Evolutionary conservation across 106 monocot genomes (phyloP).

Genomic region (Hemerocallis citrina): DNA sequence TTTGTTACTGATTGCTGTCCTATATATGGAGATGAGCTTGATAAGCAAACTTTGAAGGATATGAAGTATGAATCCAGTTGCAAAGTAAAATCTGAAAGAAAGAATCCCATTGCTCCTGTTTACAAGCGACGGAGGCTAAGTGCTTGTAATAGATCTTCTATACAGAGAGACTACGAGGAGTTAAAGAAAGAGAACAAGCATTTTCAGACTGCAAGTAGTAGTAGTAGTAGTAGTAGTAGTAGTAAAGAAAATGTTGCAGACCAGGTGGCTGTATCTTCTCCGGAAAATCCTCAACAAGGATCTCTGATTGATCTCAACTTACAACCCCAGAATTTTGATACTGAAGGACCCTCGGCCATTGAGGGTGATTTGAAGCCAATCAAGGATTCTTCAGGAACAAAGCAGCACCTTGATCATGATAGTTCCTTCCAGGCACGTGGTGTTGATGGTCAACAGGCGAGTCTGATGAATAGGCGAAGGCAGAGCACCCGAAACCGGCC

Average conservation of each 20-base stretch:
- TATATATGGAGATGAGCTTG: constrained; percentile 19
- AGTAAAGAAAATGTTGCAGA: constrained; percentile 7
- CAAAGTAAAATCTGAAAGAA: constrained; percentile 14
- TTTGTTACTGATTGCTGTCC: neutral
- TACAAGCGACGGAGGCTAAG: constrained; percentile 37
- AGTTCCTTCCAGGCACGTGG: neutral
- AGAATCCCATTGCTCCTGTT: constrained; percentile 20
- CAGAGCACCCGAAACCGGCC: constrained; percentile 89
- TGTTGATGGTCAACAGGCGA: constrained; percentile 11
- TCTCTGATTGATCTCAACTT: constrained; percentile 67
- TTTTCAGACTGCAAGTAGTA: neutral
- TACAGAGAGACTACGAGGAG: constrained; percentile 1
- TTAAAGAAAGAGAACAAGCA: constrained; percentile 7
- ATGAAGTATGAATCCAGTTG: constrained; percentile 5
- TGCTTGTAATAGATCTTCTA: constrained; percentile 33
- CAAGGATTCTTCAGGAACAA: constrained; percentile 5
- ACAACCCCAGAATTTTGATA: constrained; percentile 43
- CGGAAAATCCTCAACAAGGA: constrained; percentile 19
- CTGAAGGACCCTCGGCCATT: constrained; percentile 2
- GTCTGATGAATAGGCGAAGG: constrained; percentile 28
- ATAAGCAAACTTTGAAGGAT: constrained; percentile 8
- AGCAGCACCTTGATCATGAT: constrained; percentile 1
- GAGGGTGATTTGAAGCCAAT: constrained; percentile 7
- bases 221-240: no score
- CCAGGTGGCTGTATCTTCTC: neutral